Evolutionary conservation across 169 alveolate genomes (phyloP), one percentile per base, ranked within the genome.

Genomic region (Cryptosporidium andersoni): DNA sequence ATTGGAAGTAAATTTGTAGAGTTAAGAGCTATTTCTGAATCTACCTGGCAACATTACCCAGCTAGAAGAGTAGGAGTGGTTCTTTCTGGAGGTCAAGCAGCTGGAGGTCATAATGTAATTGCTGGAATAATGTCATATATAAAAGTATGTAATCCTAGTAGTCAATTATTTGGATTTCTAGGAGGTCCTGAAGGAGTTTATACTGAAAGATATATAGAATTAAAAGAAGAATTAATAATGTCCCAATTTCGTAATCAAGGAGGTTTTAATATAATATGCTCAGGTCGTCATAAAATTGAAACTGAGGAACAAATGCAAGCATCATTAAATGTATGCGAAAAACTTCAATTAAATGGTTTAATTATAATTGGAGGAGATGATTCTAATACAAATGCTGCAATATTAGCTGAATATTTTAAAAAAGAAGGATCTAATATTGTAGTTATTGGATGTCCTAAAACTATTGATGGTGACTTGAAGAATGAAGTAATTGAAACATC

Each of bases 361-460:
- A 93, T 92, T 37, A 93, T 94, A 11, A 89, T 94, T 66, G 97
- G 97, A n/a, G 97, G 97, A 47, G 97, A 93, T 67, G 97, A 94
- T 66, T 94, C 97, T 12, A 94, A 94, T 88, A 94, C 97, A 34
- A 94, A 94, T 82, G 97, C 97, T 48, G 91, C 94, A 63, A 82
- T 94, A 36, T 82, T 94, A 25, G 97, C 97, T 12, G 95, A 94
- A 74, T 94, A 94, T 80, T 94, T 92, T 82, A 67, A 82, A 51
- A 74, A 74, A 16, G 66, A 92, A 34, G 88, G 91, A 4, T 64
- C 91, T 49, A 64, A 88, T 39, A 82, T 92, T 55, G 81, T 64
- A 42, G 95, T 94, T 3, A 89, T 94, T 56, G 97, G 97, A 8
- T 91, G 94, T 43, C 97, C 97, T 1, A 94, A 94, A 81, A 94